A percentile compares a stretch with the other conserved stretches of the same genome.
phyloP scores from a whole-genome alignment of 495 filamentous ascomycete genomes.

The Hypomontagnella monticulosa region DNA sequence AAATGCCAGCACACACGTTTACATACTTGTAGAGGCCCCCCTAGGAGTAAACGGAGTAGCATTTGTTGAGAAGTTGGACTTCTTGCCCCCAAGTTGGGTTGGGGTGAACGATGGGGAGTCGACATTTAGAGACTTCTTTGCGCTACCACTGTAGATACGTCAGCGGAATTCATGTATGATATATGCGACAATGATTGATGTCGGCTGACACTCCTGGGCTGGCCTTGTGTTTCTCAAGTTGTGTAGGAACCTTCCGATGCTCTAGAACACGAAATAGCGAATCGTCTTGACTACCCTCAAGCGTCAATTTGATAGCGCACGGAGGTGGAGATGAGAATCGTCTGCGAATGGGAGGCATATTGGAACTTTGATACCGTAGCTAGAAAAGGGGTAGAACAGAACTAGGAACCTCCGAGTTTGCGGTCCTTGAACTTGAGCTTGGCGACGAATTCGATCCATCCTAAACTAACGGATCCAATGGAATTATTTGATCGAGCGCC shows the following conservation, averaged over 20 bases:
- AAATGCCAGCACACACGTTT: neutral
- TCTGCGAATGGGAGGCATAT: neutral
- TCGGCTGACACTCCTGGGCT: conserved; percentile 8
- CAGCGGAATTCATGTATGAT: conserved; percentile 6
- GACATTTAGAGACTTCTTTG: conserved; percentile 88
- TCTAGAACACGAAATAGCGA: neutral
- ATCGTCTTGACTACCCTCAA: neutral
- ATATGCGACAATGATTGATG: neutral
- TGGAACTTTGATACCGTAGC: neutral
- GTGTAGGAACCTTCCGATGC: neutral
- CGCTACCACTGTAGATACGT: conserved; percentile 47
- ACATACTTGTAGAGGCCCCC: conserved; percentile 50
- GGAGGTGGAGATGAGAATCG: neutral
- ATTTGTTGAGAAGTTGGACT: conserved; percentile 77
- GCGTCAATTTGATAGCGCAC: neutral
- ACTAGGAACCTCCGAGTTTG: neutral
- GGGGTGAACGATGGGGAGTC: conserved; percentile 97
- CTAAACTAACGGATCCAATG: neutral
- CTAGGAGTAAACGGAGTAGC: conserved; percentile 92
- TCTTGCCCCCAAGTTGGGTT: conserved; percentile 61
- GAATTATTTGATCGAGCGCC: neutral
- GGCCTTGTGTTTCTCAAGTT: neutral
- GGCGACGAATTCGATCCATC: too few species aligned
- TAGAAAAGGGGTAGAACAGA: neutral
- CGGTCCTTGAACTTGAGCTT: neutral